Evolutionary conservation across 2,329 filamentous ascomycete genomes (phyloP).

Genomic region (Arthrobotrys entomopaga): DNA sequence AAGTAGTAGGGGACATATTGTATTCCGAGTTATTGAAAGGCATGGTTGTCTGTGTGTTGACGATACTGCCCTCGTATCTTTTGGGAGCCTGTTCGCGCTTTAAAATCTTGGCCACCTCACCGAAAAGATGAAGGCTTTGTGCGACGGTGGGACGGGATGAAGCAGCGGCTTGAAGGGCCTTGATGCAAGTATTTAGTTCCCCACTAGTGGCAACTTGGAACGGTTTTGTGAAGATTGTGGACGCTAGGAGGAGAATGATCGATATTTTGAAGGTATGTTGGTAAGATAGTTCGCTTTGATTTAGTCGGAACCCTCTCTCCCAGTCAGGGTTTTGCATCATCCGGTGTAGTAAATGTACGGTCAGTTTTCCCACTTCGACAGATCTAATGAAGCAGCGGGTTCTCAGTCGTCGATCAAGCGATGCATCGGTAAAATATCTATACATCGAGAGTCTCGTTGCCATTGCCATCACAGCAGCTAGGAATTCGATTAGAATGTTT

Average conservation of each 20-base stretch:
- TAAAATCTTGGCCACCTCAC: constrained; percentile 56
- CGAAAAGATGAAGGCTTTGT: constrained; percentile 56
- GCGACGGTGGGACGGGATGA: constrained; percentile 44
- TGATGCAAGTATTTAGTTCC: constrained; percentile 56
- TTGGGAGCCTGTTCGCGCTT: constrained; percentile 25
- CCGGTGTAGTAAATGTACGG: constrained; percentile 56
- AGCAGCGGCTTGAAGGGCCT: constrained; percentile 56
- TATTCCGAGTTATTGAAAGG: constrained; percentile 28
- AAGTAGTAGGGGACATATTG: constrained; percentile 10
- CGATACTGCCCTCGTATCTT: constrained; percentile 16
- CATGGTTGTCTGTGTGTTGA: constrained; percentile 1
- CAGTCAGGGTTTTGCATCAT: constrained; percentile 56
- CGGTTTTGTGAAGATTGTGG: constrained; percentile 57
- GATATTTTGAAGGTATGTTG: constrained; percentile 58
- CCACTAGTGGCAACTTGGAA: constrained; percentile 56
- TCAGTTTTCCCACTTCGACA: constrained; percentile 58
- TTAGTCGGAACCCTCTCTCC: constrained; percentile 56
- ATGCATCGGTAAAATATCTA: constrained; percentile 58
- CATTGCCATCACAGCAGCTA: constrained; percentile 45
- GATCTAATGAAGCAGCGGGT: constrained; percentile 59
- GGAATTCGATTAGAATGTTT: constrained; percentile 4
- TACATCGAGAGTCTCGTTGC: constrained; percentile 58
- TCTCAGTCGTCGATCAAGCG: constrained; percentile 55
- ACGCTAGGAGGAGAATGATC: constrained; percentile 57
- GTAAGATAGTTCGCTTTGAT: constrained; percentile 57